These are phyloP conservation scores for Rhodotorula sp. DNA, from an alignment of 1,284 basidiomycete species.

Conservation along the genomic window DNA sequence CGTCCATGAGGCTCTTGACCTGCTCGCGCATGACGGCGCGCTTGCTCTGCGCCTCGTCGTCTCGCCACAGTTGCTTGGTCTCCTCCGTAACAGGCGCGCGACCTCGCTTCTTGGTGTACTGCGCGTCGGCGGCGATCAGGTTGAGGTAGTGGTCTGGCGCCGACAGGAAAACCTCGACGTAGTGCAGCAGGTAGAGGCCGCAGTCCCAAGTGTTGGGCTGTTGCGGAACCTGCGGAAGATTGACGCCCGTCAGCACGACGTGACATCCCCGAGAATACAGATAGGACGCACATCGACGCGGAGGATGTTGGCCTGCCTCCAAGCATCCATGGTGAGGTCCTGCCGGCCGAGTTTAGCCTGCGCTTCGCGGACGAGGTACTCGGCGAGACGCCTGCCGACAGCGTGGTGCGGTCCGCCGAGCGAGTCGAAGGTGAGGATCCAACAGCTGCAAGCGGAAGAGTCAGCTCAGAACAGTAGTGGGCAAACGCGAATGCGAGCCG, in stretches of 20 bases:
- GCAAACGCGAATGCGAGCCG: too few relatives aligned
- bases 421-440: constrained; percentile 85
- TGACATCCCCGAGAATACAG: neutral
- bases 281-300: constrained; percentile 48
- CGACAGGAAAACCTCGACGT: constrained; percentile 68
- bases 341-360: constrained; percentile 73
- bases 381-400: constrained; percentile 63
- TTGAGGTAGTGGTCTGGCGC: constrained; percentile 54
- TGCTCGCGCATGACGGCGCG: constrained; percentile 27
- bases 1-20: constrained; percentile 10
- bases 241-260: neutral
- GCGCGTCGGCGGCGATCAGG: neutral
- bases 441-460: constrained; percentile 55
- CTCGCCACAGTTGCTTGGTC: constrained; percentile 11
- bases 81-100: neutral
- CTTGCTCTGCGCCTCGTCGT: constrained; percentile 8
- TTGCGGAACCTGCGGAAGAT: constrained; percentile 62
- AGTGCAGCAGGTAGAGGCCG: constrained; percentile 78
- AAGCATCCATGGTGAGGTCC: constrained; percentile 54
- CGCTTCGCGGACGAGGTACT: constrained; percentile 78
- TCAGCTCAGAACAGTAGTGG: neutral
- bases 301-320: constrained; percentile 28
- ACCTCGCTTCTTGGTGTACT: neutral
- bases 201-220: constrained; percentile 86
- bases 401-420: constrained; percentile 68